These are phyloP conservation scores for Phytophthora fragariae DNA, from an alignment of 352 stramenopile genomes.

Conservation along the genomic window DNA sequence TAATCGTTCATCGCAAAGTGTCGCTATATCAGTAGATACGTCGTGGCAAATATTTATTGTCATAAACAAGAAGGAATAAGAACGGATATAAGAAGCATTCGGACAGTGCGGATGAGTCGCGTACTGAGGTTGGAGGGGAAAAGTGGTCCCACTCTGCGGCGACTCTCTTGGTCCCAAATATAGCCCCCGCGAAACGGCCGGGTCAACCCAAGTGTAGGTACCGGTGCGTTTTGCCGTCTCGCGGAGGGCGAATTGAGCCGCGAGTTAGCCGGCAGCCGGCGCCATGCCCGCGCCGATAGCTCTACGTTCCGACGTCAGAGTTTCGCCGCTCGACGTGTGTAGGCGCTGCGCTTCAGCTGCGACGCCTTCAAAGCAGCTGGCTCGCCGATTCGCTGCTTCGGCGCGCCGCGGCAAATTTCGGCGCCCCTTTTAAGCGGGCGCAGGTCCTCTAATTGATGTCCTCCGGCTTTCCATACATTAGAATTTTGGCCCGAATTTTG, in stretches of 20 bases:
- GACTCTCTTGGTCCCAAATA: slow-evolving; percentile 19
- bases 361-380: slow-evolving; percentile 9
- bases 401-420: slow-evolving; percentile 3
- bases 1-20: slow-evolving; percentile 40
- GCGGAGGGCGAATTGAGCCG: no score
- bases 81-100: no score
- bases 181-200: slow-evolving; percentile 23
- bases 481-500: slow-evolving; percentile 38
- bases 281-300: no score
- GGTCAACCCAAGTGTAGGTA: slow-evolving; percentile 31
- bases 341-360: not conserved
- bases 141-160: not conserved
- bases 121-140: not conserved
- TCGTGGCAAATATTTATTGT: no score
- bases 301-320: not conserved
- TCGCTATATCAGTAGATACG: not conserved
- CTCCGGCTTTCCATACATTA: slow-evolving; percentile 33
- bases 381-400: not conserved
- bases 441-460: slow-evolving; percentile 27
- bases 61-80: no score
- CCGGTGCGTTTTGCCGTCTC: not conserved
- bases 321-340: slow-evolving; percentile 11
- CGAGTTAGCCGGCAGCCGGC: no score
- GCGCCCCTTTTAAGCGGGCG: slow-evolving; percentile 29
- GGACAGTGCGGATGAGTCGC: no score